Evolutionary conservation across 345 rosid genomes (phyloP), one percentile per base, ranked within the genome.

Genomic region (Streptanthus diversifolius): DNA sequence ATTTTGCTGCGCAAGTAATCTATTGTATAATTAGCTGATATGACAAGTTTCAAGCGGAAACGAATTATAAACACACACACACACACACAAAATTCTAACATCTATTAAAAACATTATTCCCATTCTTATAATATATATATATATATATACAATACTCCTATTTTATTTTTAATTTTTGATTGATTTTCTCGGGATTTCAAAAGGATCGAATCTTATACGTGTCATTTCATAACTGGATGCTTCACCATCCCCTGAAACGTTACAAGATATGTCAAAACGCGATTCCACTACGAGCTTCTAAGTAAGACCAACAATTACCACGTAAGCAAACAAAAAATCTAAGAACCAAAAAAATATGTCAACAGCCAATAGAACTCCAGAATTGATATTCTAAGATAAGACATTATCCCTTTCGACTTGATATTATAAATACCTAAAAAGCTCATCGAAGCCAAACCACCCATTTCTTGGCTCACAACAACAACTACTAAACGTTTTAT

Each of bases 381-480:
- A 13, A 43, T 14, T 53, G 77, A 73, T 73, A 73, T 56, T 65
- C 0, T 15, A 47, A 56, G 72, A 73, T 73, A 65, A 73, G 71
- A 65, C 22, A 45, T 7, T 17, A 17, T 4, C 25, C 25, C 25
- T 22, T 35, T 29, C 19, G 66, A 36, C 19, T 33, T 37, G 17
- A 33, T 55, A 25, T 24, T 65, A 73, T 73, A 72, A 40, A 72
- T 62, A 73, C 41, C 14, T 0, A 43, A 55, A 47, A 44, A 1
- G 2, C 15, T 1, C 40, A 33, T 64, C 49, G 3, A 11, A n/a
- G 1, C 57, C 77, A 44, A 73, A 73, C 37, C 77, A 73, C 77
- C 57, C 77, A 73, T 43, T 55, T 64, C 70, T 73, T 55, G 71
- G 22, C 48, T 44, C 53, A 73, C 71, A 73, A 73, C 71, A 73